These are phyloP conservation scores for Gamsiella multidivaricata DNA, from an alignment of 192 early-diverging fungal genomes.

Conservation along the genomic window DNA sequence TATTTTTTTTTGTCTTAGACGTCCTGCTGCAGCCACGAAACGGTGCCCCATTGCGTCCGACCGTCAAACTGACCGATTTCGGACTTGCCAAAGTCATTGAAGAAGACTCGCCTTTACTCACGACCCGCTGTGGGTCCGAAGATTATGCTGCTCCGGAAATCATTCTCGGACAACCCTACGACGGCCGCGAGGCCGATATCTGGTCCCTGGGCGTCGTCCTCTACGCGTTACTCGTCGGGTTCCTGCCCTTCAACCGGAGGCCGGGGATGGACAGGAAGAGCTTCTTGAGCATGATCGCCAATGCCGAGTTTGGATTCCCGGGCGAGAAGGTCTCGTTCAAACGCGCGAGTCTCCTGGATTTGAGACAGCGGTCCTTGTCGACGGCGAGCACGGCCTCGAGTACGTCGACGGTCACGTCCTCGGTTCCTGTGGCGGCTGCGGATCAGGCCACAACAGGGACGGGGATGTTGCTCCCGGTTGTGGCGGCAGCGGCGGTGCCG, in stretches of 20 bases:
- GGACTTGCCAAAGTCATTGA: constrained; percentile 67
- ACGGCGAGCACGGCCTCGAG: constrained; percentile 9
- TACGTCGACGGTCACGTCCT: neutral
- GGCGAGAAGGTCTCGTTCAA: constrained; percentile 35
- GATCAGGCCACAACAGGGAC: neutral
- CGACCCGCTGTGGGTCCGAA: constrained; percentile 76
- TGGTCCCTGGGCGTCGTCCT: constrained; percentile 87
- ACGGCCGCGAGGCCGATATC: constrained; percentile 77
- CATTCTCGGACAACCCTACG: constrained; percentile 69
- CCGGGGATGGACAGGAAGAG: constrained; percentile 57
- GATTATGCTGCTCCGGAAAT: constrained; percentile 85
- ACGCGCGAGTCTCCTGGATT: constrained; percentile 19
- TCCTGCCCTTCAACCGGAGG: constrained; percentile 81
- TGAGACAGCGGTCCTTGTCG: constrained; percentile 10
- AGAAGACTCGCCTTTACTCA: constrained; percentile 51
- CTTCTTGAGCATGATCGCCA: constrained; percentile 71
- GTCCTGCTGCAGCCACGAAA: constrained; percentile 50
- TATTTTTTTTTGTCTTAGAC: constrained; percentile 31
- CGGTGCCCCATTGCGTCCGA: constrained; percentile 28
- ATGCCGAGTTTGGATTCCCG: constrained; percentile 73
- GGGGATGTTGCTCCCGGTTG: constrained; percentile 4
- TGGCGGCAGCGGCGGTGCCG: neutral
- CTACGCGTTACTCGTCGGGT: constrained; percentile 78
- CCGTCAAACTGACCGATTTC: constrained; percentile 76
- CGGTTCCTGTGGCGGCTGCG: neutral